Conservation (phyloP, 2,329 filamentous ascomycete species). For the Diaporthe ilicicola region DNA sequence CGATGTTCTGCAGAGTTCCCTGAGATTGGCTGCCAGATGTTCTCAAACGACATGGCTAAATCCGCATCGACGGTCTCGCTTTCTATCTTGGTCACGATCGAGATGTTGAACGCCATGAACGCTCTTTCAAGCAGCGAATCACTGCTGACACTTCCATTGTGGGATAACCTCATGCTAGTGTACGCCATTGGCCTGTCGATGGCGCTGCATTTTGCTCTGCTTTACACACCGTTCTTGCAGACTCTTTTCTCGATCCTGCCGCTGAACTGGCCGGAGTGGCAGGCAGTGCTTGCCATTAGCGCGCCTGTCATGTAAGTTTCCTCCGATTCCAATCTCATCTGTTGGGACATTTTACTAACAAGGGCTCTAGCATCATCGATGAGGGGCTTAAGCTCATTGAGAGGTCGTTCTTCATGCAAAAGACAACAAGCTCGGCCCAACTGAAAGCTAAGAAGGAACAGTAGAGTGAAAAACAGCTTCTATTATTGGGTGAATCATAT, state of each 20-base stretch:
- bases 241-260: conserved; percentile 90
- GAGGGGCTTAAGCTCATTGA: conserved; percentile 84
- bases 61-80: conserved; percentile 93
- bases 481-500: conserved; percentile 16
- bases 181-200: conserved; percentile 94
- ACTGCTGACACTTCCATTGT: conserved; percentile 90
- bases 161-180: conserved; percentile 98
- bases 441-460: conserved; percentile 62
- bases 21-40: conserved; percentile 92
- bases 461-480: conserved; percentile 43
- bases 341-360: conserved; percentile 26
- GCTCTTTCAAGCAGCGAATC: conserved; percentile 95
- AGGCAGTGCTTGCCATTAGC: conserved; percentile 88
- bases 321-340: background rate
- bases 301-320: conserved; percentile 86
- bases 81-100: conserved; percentile 92
- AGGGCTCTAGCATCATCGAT: conserved; percentile 72
- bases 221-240: conserved; percentile 92
- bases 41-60: conserved; percentile 84
- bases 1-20: conserved; percentile 86
- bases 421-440: conserved; percentile 47
- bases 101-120: conserved; percentile 99
- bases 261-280: conserved; percentile 87
- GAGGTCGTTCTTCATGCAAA: conserved; percentile 70
- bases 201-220: conserved; percentile 90